phyloP scores from a whole-genome alignment of 2,329 filamentous ascomycete species.

The Anisogramma anomala region DNA sequence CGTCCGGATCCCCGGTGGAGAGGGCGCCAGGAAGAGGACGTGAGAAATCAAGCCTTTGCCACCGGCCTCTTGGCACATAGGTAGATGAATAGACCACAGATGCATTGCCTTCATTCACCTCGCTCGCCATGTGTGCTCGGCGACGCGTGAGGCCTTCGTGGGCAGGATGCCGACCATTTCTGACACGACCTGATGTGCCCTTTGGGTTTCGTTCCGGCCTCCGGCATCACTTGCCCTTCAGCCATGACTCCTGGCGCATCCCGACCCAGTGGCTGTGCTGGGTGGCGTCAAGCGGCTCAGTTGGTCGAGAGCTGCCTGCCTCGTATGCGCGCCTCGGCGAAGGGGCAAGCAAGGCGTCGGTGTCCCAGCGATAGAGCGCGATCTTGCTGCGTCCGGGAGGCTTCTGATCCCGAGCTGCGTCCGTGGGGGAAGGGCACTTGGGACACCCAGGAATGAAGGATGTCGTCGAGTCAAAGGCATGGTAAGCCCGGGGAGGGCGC shows the following conservation, averaged over 20 bases:
- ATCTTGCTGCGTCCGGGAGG: slow-evolving; percentile 16
- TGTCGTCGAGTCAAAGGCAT: slow-evolving; percentile 11
- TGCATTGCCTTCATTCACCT: slow-evolving; percentile 40
- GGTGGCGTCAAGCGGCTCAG: slow-evolving; percentile 15
- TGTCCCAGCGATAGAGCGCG: slow-evolving; percentile 25
- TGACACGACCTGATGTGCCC: too few relatives aligned
- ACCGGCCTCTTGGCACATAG: slow-evolving; percentile 38
- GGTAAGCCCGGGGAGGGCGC: slow-evolving; percentile 16
- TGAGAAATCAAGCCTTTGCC: slow-evolving; percentile 39
- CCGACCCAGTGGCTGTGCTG: slow-evolving; percentile 17
- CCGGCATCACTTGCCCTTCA: too few relatives aligned
- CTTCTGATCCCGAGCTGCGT: not conserved
- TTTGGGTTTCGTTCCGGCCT: too few relatives aligned
- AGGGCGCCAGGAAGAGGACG: slow-evolving; percentile 1
- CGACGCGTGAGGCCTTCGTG: too few relatives aligned
- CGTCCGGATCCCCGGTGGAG: slow-evolving; percentile 20
- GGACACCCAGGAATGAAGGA: slow-evolving; percentile 10
- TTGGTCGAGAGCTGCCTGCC: slow-evolving; percentile 22
- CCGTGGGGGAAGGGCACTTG: slow-evolving; percentile 5
- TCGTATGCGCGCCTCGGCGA: slow-evolving; percentile 23
- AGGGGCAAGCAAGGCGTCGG: slow-evolving; percentile 27
- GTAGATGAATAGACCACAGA: slow-evolving; percentile 39
- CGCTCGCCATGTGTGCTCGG: slow-evolving; percentile 34
- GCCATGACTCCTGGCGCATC: slow-evolving; percentile 46
- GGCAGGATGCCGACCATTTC: too few relatives aligned